These are phyloP conservation scores for Blastobotrys terrestris DNA, from an alignment of 805 yeast species.

Conservation along the genomic window DNA sequence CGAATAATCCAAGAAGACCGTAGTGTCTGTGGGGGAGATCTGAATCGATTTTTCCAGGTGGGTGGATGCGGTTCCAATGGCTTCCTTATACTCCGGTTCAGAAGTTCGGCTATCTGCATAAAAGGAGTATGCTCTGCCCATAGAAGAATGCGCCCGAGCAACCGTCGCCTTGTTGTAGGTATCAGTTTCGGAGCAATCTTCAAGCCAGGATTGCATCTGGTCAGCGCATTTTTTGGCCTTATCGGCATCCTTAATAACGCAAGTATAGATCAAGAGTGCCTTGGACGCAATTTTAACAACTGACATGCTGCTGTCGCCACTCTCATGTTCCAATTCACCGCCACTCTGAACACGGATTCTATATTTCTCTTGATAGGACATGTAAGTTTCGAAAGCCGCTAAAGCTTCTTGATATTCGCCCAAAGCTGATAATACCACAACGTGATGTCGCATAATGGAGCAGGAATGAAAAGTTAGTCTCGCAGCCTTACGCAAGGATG, in stretches of 20 bases:
- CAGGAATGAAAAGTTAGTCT: slow-evolving; percentile 31
- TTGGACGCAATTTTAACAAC: slow-evolving; percentile 8
- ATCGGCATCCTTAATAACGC: slow-evolving; percentile 11
- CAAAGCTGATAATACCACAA: slow-evolving; percentile 23
- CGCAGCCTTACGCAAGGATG: slow-evolving; percentile 16
- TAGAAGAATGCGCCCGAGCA: slow-evolving; percentile 15
- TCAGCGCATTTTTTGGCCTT: slow-evolving; percentile 19
- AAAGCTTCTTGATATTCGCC: slow-evolving; percentile 28
- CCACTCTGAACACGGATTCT: slow-evolving; percentile 23
- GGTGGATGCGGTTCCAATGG: slow-evolving; percentile 13
- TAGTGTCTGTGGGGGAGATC: slow-evolving; percentile 12
- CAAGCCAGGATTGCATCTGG: slow-evolving; percentile 11
- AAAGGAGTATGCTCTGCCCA: slow-evolving; percentile 14
- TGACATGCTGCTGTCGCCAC: slow-evolving; percentile 16
- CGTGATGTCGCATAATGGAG: slow-evolving; percentile 27
- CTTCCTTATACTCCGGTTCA: slow-evolving; percentile 12
- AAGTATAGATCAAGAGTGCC: slow-evolving; percentile 13
- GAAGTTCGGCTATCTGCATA: slow-evolving; percentile 9
- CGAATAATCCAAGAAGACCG: slow-evolving; percentile 25
- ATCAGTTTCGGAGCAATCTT: slow-evolving; percentile 3
- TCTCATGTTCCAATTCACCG: slow-evolving; percentile 20
- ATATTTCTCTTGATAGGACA: slow-evolving; percentile 25
- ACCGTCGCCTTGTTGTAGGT: slow-evolving; percentile 1
- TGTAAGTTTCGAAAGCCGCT: slow-evolving; percentile 30
- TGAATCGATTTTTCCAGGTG: slow-evolving; percentile 17